Evolutionary conservation across 1,284 basidiomycete genomes (phyloP).

Genomic region (Heterobasidion irregulare): DNA sequence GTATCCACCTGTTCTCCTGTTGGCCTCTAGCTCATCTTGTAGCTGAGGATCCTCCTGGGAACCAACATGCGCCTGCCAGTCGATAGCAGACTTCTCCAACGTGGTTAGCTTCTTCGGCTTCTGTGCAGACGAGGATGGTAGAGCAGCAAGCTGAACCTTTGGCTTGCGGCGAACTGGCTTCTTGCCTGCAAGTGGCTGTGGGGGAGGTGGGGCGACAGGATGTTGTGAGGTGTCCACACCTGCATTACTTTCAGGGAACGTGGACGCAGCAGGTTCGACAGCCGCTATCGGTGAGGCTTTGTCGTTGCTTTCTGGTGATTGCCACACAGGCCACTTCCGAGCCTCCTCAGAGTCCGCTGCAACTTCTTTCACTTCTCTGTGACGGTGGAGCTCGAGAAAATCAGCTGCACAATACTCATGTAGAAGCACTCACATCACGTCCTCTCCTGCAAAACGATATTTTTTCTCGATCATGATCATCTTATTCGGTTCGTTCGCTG

Average conservation of each 20-base stretch:
- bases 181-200: constrained; percentile 22
- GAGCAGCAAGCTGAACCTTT: constrained; percentile 40
- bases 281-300: not conserved
- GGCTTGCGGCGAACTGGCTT: constrained; percentile 56
- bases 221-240: not conserved
- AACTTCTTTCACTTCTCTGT: constrained; percentile 67
- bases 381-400: constrained; percentile 7
- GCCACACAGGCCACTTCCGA: constrained; percentile 60
- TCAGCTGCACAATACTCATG: not conserved
- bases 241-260: not conserved
- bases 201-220: constrained; percentile 3
- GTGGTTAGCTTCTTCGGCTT: constrained; percentile 73
- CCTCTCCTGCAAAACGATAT: constrained; percentile 68
- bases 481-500: constrained; percentile 16
- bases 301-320: constrained; percentile 16
- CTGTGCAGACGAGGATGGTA: constrained; percentile 31
- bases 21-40: constrained; percentile 64
- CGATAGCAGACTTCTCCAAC: constrained; percentile 75
- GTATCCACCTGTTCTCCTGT: constrained; percentile 67
- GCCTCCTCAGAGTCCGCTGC: constrained; percentile 64
- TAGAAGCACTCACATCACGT: constrained; percentile 45
- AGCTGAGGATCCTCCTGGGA: constrained; percentile 31
- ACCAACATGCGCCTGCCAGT: constrained; percentile 66
- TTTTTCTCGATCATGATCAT: constrained; percentile 59
- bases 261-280: not conserved